phyloP scores from a whole-genome alignment of 2,329 filamentous ascomycete genomes.

The Monosporascus sp. region DNA sequence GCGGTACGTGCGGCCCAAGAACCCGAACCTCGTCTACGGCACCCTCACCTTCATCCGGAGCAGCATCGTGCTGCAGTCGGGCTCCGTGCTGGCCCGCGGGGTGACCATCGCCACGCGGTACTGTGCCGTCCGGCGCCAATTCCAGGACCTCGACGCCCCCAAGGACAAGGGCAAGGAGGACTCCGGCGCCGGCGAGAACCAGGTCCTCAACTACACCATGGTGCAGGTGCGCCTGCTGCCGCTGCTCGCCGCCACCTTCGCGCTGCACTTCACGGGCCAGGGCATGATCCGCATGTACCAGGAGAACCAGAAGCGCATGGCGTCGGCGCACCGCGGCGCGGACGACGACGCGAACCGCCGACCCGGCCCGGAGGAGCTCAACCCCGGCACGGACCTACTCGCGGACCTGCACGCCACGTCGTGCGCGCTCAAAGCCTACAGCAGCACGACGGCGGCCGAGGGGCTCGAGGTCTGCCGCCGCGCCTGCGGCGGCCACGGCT shows the following conservation, averaged over 20 bases:
- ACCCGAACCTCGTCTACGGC: constrained; percentile 65
- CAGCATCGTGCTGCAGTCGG: constrained; percentile 68
- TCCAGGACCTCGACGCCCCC: constrained; percentile 64
- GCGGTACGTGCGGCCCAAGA: constrained; percentile 62
- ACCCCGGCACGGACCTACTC: constrained; percentile 60
- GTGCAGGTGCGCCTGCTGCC: constrained; percentile 70
- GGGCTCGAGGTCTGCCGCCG: constrained; percentile 70
- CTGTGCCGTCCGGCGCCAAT: constrained; percentile 68
- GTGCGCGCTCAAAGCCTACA: constrained; percentile 68
- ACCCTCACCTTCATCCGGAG: constrained; percentile 72
- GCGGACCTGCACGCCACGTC: constrained; percentile 73
- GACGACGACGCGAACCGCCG: constrained; percentile 41
- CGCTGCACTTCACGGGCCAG: constrained; percentile 73
- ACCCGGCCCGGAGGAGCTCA: constrained; percentile 62
- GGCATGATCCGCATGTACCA: constrained; percentile 71
- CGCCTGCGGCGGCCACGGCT: constrained; percentile 73
- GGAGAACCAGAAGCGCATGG: constrained; percentile 65
- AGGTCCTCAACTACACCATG: constrained; percentile 77
- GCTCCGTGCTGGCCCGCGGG: constrained; percentile 65
- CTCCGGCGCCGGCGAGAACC: constrained; percentile 57
- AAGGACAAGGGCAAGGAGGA: constrained; percentile 32
- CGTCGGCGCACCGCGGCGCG: constrained; percentile 30
- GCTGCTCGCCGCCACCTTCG: constrained; percentile 67
- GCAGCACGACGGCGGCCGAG: constrained; percentile 66
- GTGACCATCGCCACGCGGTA: constrained; percentile 75